Percentiles rank a stretch among this genome's conserved stretches.
These are phyloP conservation scores for Melanogaster broomeanus DNA, from an alignment of 768 basidiomycete genomes.

Conservation along the genomic window DNA sequence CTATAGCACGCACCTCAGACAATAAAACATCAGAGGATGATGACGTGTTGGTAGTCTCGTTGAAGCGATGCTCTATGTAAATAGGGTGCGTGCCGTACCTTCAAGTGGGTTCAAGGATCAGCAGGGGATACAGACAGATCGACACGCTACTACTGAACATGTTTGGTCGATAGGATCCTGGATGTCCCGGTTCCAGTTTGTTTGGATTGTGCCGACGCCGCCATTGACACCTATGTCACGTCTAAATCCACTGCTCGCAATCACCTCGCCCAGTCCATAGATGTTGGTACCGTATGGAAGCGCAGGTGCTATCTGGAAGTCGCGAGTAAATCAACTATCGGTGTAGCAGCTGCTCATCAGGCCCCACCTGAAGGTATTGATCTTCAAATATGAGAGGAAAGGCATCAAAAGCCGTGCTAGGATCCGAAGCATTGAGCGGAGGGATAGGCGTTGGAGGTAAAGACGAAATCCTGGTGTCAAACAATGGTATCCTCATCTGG, in stretches of 20 bases:
- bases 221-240: constrained; percentile 51
- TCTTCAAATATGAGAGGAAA: constrained; percentile 73
- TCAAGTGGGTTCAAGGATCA: not conserved
- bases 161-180: constrained; percentile 63
- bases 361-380: constrained; percentile 61
- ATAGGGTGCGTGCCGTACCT: constrained; percentile 68
- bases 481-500: constrained; percentile 52
- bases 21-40: constrained; percentile 73
- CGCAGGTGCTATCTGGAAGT: constrained; percentile 53
- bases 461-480: constrained; percentile 62
- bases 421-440: constrained; percentile 40
- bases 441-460: constrained; percentile 56
- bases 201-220: constrained; percentile 53
- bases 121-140: not conserved
- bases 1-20: constrained; percentile 46
- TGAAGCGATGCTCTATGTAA: constrained; percentile 66
- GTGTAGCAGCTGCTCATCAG: not conserved
- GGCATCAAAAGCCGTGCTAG: constrained; percentile 52
- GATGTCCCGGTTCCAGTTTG: constrained; percentile 62
- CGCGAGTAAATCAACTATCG: not conserved
- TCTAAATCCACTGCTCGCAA: constrained; percentile 64
- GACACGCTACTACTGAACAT: constrained; percentile 42
- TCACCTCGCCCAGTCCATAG: constrained; percentile 72
- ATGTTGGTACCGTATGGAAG: constrained; percentile 65
- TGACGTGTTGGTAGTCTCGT: constrained; percentile 44